Evolutionary conservation across 2,329 filamentous ascomycete genomes (phyloP), one percentile per base, ranked within the genome.

Genomic region (Orbilia quercus): DNA sequence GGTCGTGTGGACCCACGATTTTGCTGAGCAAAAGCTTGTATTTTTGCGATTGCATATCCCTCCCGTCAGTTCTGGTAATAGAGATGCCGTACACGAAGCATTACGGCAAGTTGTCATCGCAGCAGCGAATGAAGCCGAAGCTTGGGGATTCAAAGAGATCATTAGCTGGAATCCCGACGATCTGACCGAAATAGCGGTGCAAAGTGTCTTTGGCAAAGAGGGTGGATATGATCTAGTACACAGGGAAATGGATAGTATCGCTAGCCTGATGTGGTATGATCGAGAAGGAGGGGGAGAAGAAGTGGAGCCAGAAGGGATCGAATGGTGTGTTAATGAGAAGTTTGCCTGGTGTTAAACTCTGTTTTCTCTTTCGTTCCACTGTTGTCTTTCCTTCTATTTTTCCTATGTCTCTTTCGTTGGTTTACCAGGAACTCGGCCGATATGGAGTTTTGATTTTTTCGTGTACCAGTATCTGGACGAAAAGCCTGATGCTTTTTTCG

Each of bases 201-300:
- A 67, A 44, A 59, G 44, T 11, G 60, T 73, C 4, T 65, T 73
- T 18, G 69, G 69, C 5, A 63, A 71, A 16, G 55, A 64, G 50
- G 48, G 50, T n/a, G 57, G 65, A 9, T 74, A 63, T 44, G 63
- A 74, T 25, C 12, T 74, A 16, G 70, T 74, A 20, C 63, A 74
- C 28, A 54, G 70, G 20, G 70, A 74, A 38, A 69, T 59, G 55
- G 70, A 74, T 58, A 74, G 70, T 58, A 74, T 74, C 44, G 70
- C 70, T 23, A 74, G 70, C 34, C 38, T 74, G 55, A 74, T 74
- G 70, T 74, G 70, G 70, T 74, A 74, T 20, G 58, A 71, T 31
- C 53, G 57, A 20, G 60, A 73, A 20, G 55, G 53, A 2, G 40
- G 54, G 12, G 34, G 70, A 6, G 70, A 74, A 12, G 70, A 67